Percentiles rank a stretch among this genome's conserved stretches.
These are phyloP conservation scores for Penicillium psychrofluorescens DNA, from an alignment of 495 filamentous ascomycete genomes.

Conservation along the genomic window DNA sequence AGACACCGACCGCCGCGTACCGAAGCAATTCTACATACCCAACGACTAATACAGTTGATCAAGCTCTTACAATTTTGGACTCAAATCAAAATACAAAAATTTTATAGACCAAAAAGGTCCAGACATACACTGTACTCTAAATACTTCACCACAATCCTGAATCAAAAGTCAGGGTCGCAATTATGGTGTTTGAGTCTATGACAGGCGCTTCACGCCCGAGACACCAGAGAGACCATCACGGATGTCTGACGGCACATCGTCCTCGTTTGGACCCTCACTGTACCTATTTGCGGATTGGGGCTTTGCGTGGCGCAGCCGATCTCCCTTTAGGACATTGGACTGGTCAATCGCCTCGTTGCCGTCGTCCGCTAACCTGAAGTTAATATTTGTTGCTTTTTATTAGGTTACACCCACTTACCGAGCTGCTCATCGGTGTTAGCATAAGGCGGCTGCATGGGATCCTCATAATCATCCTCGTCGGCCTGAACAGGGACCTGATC, in stretches of 20 bases:
- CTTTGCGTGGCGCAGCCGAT: slow-evolving; percentile 20
- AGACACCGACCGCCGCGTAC: slow-evolving; percentile 7
- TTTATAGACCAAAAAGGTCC: no score
- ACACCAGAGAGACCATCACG: neutral
- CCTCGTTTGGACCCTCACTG: slow-evolving; percentile 23
- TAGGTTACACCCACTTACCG: neutral
- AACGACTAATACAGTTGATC: no score
- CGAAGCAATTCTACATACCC: no score
- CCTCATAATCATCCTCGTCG: slow-evolving; percentile 7
- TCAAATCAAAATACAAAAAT: no score
- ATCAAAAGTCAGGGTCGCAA: neutral
- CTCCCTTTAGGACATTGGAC: slow-evolving; percentile 18
- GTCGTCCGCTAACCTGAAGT: neutral
- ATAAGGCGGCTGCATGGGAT: slow-evolving; percentile 2
- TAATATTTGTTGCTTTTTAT: no score
- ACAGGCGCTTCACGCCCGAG: neutral
- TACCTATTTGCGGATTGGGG: slow-evolving; percentile 16
- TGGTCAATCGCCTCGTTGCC: neutral
- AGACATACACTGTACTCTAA: no score
- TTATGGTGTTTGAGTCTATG: neutral
- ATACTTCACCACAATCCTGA: neutral
- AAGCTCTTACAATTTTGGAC: no score
- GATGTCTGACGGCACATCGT: slow-evolving; percentile 15
- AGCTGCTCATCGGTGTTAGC: neutral
- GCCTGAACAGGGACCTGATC: slow-evolving; percentile 1